Percentiles rank a stretch among this genome's conserved stretches.
These are phyloP conservation scores for Porpolomopsis calyptriformis DNA, from an alignment of 768 basidiomycete genomes.

Conservation along the genomic window DNA sequence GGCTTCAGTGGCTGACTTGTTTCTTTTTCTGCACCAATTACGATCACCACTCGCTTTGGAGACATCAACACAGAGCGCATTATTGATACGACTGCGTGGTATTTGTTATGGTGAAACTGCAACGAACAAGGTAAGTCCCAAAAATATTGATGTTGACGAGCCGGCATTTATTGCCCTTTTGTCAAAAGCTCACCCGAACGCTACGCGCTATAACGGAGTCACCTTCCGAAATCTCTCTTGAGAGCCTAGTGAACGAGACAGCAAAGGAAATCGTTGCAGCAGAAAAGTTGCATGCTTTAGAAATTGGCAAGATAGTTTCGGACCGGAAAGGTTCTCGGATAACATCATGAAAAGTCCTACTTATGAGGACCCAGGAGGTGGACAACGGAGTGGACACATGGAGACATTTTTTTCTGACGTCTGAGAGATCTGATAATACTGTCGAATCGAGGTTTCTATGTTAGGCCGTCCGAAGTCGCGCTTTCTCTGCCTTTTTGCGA, in stretches of 20 bases:
- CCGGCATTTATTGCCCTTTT: constrained; percentile 6
- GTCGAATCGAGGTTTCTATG: neutral
- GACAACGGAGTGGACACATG: too few relatives aligned
- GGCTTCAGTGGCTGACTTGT: constrained; percentile 54
- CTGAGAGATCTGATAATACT: too few relatives aligned
- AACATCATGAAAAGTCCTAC: constrained; percentile 4
- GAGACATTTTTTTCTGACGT: too few relatives aligned
- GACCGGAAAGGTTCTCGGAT: constrained; percentile 16
- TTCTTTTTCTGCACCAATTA: constrained; percentile 49
- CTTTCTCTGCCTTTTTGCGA: constrained; percentile 52
- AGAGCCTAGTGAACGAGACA: constrained; percentile 45
- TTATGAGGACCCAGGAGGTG: too few relatives aligned
- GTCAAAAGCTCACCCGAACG: constrained; percentile 42
- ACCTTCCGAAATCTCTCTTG: constrained; percentile 33
- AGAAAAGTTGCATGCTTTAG: constrained; percentile 54
- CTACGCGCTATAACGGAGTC: constrained; percentile 42
- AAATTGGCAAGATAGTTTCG: constrained; percentile 22
- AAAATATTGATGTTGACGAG: neutral
- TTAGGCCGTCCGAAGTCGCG: constrained; percentile 52
- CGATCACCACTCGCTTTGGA: constrained; percentile 46
- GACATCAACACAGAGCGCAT: constrained; percentile 36
- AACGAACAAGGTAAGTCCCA: constrained; percentile 39
- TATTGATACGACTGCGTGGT: constrained; percentile 40
- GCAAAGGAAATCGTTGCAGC: constrained; percentile 55
- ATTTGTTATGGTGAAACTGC: constrained; percentile 38